Evolutionary conservation across 2,329 filamentous ascomycete genomes (phyloP).

Genomic region (Ophiosphaerella narmari): DNA sequence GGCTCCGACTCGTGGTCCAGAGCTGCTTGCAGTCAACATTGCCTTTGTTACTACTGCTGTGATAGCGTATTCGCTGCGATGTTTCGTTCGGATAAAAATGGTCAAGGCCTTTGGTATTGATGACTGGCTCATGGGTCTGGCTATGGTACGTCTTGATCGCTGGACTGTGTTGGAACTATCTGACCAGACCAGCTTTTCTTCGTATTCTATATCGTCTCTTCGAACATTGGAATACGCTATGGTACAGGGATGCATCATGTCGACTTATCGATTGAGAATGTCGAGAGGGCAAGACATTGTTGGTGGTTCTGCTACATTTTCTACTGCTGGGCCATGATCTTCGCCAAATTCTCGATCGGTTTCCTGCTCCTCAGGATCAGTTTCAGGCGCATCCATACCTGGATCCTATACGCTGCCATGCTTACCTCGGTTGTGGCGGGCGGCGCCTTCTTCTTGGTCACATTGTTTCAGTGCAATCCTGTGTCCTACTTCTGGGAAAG

Average conservation of each 20-base stretch:
- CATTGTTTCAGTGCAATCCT: conserved; percentile 57
- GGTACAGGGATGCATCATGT: conserved; percentile 37
- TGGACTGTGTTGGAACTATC: background rate
- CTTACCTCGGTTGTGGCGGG: conserved; percentile 43
- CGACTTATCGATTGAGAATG: conserved; percentile 24
- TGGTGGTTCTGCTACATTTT: conserved; percentile 44
- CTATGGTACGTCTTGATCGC: conserved; percentile 25
- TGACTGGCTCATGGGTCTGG: conserved; percentile 42
- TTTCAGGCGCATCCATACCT: conserved; percentile 34
- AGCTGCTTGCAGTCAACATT: conserved; percentile 37
- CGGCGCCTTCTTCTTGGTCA: conserved; percentile 51
- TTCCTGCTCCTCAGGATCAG: conserved; percentile 40
- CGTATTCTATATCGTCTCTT: conserved; percentile 29
- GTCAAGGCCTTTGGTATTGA: conserved; percentile 43
- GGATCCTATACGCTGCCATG: conserved; percentile 48
- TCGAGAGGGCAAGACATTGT: conserved; percentile 31
- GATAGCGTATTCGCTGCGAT: conserved; percentile 33
- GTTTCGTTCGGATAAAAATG: conserved; percentile 37
- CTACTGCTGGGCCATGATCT: conserved; percentile 39
- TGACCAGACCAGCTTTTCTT: conserved; percentile 27
- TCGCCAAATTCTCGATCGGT: conserved; percentile 41
- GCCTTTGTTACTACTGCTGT: conserved; percentile 31
- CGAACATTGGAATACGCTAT: conserved; percentile 33
- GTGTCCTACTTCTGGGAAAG: conserved; percentile 56
- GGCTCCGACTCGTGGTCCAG: conserved; percentile 39